Base-by-base conservation (phyloP, 2,329 filamentous ascomycete genomes). In the Arthrocladium fulminans region DNA sequence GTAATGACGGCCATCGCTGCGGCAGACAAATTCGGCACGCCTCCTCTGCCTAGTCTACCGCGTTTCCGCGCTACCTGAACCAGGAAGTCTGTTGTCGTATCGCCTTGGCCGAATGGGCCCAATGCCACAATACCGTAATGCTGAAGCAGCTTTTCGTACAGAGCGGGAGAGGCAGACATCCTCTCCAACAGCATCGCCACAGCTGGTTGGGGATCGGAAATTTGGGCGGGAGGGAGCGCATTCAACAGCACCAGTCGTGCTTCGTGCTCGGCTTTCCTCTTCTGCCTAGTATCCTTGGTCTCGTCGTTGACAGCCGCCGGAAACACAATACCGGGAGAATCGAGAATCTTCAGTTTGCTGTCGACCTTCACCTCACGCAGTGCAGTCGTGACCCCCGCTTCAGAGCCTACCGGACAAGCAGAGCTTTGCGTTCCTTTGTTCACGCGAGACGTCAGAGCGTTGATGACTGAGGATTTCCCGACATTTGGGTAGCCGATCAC, bases 401-500 rank as follows among this genome's bases (percentile, higher is more conserved):
- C 89, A 24, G 89, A 88, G 51, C 89, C 89, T 1, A 86, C 85
- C 1, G 89, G 89, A 65, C 88, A 95, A 37, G 87, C 85, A 29
- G 76, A 74, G 57, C 76, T 71, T 57, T 67, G 65, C 38, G 70
- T 70, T 30, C 78, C 79, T 55, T 75, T 73, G 61, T 78, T 81
- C 58, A 95, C 73, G 30, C 87, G 80, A 30, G 85, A 81, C 17
- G 88, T 84, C 48, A 96, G 80, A 13, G 88, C 86, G 66, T 96
- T 96, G 75, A 96, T 95, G 60, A 96, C 88, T 44, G 88, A 95
- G 23, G 88, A 94, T 73, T 96, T 96, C 64, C 89, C 89, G 51
- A 95, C 89, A 65, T 96, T 96, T 60, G 89, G 89, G 66, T 95
- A 96, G 23, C 89, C 89, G 59, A 96, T 94, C 53, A 96, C 86